Conservation (phyloP, 2,329 filamentous ascomycete genomes). For the Microdochium bolleyi region DNA sequence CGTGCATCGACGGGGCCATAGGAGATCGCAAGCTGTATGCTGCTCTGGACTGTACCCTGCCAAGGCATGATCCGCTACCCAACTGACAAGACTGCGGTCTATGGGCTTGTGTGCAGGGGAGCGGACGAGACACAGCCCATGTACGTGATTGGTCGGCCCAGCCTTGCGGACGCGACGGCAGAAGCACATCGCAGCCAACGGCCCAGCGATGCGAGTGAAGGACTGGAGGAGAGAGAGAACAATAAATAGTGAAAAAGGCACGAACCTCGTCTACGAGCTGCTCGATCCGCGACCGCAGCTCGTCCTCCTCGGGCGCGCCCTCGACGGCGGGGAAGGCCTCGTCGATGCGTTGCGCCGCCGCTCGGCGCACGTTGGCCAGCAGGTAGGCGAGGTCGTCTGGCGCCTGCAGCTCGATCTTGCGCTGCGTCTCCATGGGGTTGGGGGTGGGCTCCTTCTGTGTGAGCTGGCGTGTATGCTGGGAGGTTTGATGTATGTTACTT, state of each 20-base stretch:
- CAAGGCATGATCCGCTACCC: background rate
- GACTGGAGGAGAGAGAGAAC: background rate
- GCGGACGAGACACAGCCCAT: background rate
- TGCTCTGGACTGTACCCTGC: background rate
- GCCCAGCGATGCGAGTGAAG: too few relatives aligned
- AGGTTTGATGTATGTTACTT: too few relatives aligned
- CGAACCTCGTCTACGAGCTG: slow-evolving; percentile 49
- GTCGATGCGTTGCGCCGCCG: slow-evolving; percentile 59
- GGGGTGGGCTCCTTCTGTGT: slow-evolving; percentile 17
- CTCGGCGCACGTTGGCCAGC: slow-evolving; percentile 59
- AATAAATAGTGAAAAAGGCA: too few relatives aligned
- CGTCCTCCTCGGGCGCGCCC: slow-evolving; percentile 39
- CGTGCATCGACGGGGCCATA: too few relatives aligned
- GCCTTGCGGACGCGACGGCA: too few relatives aligned
- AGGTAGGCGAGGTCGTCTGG: slow-evolving; percentile 66
- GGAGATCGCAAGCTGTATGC: too few relatives aligned
- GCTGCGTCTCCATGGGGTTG: slow-evolving; percentile 39
- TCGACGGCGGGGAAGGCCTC: slow-evolving; percentile 60
- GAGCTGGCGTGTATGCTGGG: slow-evolving; percentile 6
- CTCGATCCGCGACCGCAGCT: slow-evolving; percentile 51
- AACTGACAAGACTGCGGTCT: background rate
- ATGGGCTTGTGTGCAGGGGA: background rate
- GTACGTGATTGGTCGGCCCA: too few relatives aligned
- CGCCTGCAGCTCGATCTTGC: slow-evolving; percentile 75
- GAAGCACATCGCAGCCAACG: too few relatives aligned